Evolutionary conservation across 257 asterid species (phyloP).

Genomic region (Nicotiana undulata): DNA sequence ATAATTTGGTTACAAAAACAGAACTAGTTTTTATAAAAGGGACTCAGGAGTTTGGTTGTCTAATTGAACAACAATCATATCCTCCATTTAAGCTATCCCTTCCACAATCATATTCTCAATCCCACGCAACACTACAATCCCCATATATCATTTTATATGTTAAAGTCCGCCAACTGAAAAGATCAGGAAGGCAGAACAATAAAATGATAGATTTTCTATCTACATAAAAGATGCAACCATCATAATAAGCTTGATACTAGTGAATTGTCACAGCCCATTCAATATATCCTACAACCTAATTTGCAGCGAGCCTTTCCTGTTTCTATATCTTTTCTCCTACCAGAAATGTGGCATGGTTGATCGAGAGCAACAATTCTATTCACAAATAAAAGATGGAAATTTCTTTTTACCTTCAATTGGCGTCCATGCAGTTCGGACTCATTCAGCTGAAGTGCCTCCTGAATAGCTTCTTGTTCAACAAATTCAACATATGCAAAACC

Average conservation of each 20-base stretch:
- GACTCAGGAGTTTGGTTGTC: neutral
- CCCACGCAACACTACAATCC: neutral
- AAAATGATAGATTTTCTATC: neutral
- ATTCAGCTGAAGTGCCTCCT: slow-evolving; percentile 78
- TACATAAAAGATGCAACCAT: neutral
- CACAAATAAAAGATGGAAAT: neutral
- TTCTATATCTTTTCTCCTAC: neutral
- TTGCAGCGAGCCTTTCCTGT: neutral
- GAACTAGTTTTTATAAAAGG: neutral
- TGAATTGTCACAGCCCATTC: neutral
- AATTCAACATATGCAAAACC: slow-evolving; percentile 97
- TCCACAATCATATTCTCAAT: neutral
- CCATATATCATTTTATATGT: neutral
- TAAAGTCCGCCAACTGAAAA: neutral
- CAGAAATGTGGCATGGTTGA: neutral
- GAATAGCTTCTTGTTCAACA: slow-evolving; percentile 76
- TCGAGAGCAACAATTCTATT: neutral
- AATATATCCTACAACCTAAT: neutral
- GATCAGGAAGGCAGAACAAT: neutral
- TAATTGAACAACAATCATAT: neutral
- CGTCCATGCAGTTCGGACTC: slow-evolving; percentile 98
- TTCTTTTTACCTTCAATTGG: slow-evolving; percentile 62
- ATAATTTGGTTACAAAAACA: neutral
- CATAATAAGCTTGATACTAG: neutral
- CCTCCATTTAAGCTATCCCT: neutral